A percentile compares a stretch with the other conserved stretches of the same genome.
phyloP scores from a whole-genome alignment of 768 basidiomycete species.

The Lactarius deliciosus region DNA sequence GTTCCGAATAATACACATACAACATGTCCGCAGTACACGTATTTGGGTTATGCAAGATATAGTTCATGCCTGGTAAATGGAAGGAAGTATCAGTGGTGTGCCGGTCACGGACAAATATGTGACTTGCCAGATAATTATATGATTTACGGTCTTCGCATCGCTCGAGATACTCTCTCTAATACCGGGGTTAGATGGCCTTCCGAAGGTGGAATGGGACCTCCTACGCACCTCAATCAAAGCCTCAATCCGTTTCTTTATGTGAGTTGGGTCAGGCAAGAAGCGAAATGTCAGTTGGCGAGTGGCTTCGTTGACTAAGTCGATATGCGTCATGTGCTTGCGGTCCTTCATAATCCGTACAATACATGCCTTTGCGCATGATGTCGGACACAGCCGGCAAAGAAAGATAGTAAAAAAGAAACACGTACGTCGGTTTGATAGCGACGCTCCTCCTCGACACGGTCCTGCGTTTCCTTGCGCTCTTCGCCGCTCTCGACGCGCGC shows the following conservation, averaged over 20 bases:
- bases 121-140: conserved; percentile 72
- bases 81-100: neutral
- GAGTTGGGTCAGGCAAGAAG: conserved; percentile 81
- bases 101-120: neutral
- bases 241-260: conserved; percentile 94
- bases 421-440: conserved; percentile 85
- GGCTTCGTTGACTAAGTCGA: conserved; percentile 87
- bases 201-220: neutral
- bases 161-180: conserved; percentile 90
- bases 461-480: conserved; percentile 88
- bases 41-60: conserved; percentile 20
- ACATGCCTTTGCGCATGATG: conserved; percentile 66
- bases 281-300: conserved; percentile 80
- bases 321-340: conserved; percentile 84
- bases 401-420: conserved; percentile 8
- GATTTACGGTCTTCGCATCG: conserved; percentile 85
- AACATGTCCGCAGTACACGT: conserved; percentile 15
- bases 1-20: conserved; percentile 9
- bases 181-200: neutral
- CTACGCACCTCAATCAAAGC: conserved; percentile 81
- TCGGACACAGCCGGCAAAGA: conserved; percentile 3
- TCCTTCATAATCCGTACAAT: conserved; percentile 98
- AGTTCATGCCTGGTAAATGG: conserved; percentile 21
- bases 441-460: conserved; percentile 89
- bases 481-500: conserved; percentile 83